phyloP scores from a whole-genome alignment of 371 early-diverging fungal genomes.

The Syncephalastrum monosporum region DNA sequence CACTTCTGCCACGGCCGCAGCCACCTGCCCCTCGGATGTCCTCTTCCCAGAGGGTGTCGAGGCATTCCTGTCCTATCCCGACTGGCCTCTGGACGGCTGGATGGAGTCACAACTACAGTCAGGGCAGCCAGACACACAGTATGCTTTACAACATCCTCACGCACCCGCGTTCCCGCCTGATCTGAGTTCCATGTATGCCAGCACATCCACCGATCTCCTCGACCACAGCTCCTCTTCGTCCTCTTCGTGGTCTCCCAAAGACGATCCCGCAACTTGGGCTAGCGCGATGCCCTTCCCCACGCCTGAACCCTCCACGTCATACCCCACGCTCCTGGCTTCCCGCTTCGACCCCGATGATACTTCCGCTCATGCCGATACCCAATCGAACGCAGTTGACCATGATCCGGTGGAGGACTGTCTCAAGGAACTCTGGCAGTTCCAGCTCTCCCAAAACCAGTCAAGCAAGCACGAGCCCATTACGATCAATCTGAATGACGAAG shows the following conservation, averaged over 20 bases:
- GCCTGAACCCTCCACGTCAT: conserved; percentile 11
- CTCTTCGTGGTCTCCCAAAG: not conserved
- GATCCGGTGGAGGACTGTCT: conserved; percentile 11
- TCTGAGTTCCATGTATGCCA: not conserved
- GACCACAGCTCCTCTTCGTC: not conserved
- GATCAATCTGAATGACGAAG: conserved; percentile 26
- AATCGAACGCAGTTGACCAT: not conserved
- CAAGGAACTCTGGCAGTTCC: conserved; percentile 11
- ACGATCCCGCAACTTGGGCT: not conserved
- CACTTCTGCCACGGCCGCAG: not conserved
- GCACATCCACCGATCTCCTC: not conserved
- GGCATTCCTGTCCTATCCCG: not conserved
- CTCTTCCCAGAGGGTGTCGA: not conserved
- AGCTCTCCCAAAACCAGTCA: conserved; percentile 13
- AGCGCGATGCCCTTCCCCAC: not conserved
- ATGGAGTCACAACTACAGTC: too few species aligned
- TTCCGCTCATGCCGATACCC: conserved; percentile 2
- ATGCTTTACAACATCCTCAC: not conserved
- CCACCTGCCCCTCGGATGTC: conserved; percentile 1
- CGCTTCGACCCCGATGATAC: conserved; percentile 16
- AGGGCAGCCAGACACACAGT: too few species aligned
- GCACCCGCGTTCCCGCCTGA: not conserved
- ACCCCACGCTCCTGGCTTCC: conserved; percentile 21
- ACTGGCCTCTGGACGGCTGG: not conserved
- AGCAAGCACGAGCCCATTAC: conserved; percentile 18